Conservation (phyloP, 208 protist species). For the Trypanosomatidae sp. region DNA sequence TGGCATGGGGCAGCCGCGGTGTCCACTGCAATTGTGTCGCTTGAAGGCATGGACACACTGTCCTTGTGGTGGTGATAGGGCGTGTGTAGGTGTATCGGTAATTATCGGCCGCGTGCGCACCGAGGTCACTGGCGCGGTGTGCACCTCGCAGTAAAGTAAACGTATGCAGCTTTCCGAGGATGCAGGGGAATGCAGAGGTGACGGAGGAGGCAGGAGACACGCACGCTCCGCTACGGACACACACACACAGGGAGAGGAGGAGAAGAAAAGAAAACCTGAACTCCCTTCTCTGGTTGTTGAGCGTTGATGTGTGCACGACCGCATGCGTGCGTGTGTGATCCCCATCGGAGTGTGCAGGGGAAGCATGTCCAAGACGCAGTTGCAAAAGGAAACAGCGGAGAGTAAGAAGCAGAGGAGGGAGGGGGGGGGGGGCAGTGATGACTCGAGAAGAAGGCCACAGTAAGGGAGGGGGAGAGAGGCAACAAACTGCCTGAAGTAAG, state of each 20-base stretch:
- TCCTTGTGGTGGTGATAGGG: not conserved
- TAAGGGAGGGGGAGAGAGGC: not conserved
- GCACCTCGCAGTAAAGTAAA: not conserved
- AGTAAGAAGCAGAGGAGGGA: no score
- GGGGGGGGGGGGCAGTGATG: not conserved
- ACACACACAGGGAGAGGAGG: not conserved
- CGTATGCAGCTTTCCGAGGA: not conserved
- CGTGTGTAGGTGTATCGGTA: not conserved
- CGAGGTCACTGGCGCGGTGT: not conserved
- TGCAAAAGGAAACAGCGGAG: no score
- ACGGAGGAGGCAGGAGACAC: not conserved
- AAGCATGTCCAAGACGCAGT: no score
- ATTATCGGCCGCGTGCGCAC: not conserved
- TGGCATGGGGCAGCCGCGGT: not conserved
- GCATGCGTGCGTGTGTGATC: no score
- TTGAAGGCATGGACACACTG: not conserved
- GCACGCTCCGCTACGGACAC: not conserved
- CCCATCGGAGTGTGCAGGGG: no score
- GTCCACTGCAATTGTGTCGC: not conserved
- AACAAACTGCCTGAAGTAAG: not conserved
- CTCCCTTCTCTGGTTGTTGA: no score
- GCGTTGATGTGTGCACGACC: no score
- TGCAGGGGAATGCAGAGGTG: not conserved
- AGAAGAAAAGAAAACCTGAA: no score
- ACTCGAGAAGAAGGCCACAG: not conserved